Base-by-base conservation (phyloP, 2,329 filamentous ascomycete species). In the Colletotrichum orchidophilum region DNA sequence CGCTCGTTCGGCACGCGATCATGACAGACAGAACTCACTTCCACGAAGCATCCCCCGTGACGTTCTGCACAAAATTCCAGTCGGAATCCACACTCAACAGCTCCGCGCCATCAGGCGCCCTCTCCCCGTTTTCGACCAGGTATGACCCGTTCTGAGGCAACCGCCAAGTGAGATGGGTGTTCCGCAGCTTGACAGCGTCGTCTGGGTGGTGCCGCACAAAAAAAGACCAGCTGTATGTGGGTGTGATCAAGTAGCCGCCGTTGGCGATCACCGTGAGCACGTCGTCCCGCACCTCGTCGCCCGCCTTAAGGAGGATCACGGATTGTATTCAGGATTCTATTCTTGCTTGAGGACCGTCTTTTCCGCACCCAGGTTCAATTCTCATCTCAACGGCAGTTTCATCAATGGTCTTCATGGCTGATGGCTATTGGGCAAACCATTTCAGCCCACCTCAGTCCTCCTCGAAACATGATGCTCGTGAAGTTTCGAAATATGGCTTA, bases 11-110 rank as follows among this genome's bases (percentile, higher is more conserved):
- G n/a, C n/a, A n/a, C n/a, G n/a, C n/a, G n/a, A 24, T 31, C 1
- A 6, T 8, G 24, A 5, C n/a, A 11, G 15, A 11, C 4, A 13
- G 26, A 24, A 63, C 42, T 57, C 13, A 64, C 65, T 82, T 79
- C 90, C 90, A 92, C 0, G 87, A 88, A 1, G 78, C 74, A 74
- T 92, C 90, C 2, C 89, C 89, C 5, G 90, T 92, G 27, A 91
- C 75, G 7, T 80, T 78, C 2, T 84, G 85, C 66, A 92, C 86
- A 74, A 86, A 80, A 50, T 89, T 82, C 79, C 87, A 92, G 77
- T 92, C 90, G 31, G 83, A 85, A 52, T 87, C 83, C 7, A 83
- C 81, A 8, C 85, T 85, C 57, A 84, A 78, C 55, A 81, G 79
- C 54, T 77, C 78, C 0, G 85, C 79, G 1, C 76, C 82, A 1